Evolutionary conservation across 495 filamentous ascomycete species (phyloP).

Genomic region (Podospora didyma): DNA sequence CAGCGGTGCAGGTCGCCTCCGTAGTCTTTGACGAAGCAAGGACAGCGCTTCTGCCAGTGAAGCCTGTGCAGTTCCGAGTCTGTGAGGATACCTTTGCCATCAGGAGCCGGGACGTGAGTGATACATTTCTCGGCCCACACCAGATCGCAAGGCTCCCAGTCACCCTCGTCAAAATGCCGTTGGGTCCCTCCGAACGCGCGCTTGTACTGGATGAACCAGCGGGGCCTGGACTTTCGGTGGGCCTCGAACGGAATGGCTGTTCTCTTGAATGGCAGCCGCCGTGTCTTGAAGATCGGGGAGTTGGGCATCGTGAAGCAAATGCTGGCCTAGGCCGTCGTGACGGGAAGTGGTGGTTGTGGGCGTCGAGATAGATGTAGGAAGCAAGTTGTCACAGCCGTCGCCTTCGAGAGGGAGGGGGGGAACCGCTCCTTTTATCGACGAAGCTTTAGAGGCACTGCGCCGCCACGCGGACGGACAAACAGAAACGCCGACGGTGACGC

Average conservation of each 20-base stretch:
- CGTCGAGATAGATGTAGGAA: slow-evolving; percentile 3
- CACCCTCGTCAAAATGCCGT: slow-evolving; percentile 6
- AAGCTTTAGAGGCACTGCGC: slow-evolving; percentile 2
- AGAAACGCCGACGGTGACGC: slow-evolving; percentile 5
- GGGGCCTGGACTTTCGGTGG: slow-evolving; percentile 1
- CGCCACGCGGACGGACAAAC: slow-evolving; percentile 4
- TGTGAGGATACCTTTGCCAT: slow-evolving; percentile 8
- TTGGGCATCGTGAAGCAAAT: slow-evolving; percentile 7
- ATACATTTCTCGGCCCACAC: slow-evolving; percentile 6
- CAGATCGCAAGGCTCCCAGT: slow-evolving; percentile 6
- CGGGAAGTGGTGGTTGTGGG: slow-evolving; percentile 2
- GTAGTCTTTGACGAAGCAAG: slow-evolving; percentile 12
- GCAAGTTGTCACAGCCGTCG: background rate
- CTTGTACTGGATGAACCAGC: slow-evolving; percentile 13
- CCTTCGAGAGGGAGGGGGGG: slow-evolving; percentile 4
- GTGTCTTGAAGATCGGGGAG: slow-evolving; percentile 7
- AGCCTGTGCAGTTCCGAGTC: slow-evolving; percentile 9
- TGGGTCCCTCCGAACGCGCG: slow-evolving; percentile 1
- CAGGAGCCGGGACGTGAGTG: slow-evolving; percentile 4
- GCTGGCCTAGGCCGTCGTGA: slow-evolving; percentile 4
- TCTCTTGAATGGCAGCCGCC: slow-evolving; percentile 7
- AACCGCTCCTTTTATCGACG: slow-evolving; percentile 9
- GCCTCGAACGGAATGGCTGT: slow-evolving; percentile 4
- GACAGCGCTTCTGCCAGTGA: slow-evolving; percentile 9
- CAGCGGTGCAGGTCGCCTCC: slow-evolving; percentile 8